Base-by-base conservation (phyloP, 2,329 filamentous ascomycete species). In the Fusarium odoratissimum region DNA sequence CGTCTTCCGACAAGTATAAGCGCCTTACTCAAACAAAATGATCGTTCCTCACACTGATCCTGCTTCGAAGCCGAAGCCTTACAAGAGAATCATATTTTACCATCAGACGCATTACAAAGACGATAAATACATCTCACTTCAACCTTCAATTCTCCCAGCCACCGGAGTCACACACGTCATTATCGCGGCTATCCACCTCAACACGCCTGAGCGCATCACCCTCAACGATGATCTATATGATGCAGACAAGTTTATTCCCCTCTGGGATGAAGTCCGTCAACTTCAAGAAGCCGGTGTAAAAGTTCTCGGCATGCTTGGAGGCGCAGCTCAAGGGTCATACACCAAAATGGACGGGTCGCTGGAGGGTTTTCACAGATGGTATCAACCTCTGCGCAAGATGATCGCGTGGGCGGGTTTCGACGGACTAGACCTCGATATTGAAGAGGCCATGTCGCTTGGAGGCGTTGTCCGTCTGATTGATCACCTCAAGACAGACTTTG, bases 251-350 rank as follows among this genome's bases (percentile, higher is more conserved):
- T 95, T 91, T 80, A 84, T 87, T n/a, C 88, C 88, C 0, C 85
- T 97, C 14, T 97, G 94, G 93, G 86, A 87, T 25, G 94, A 97
- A 80, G 89, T 93, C 9, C 85, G 86, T 2, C 85, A 90, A 75
- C 83, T 97, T n/a, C 91, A 95, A 80, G 86, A 86, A 1, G 86
- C 86, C 5, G 94, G 93, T 25, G 86, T 97, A 70, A 94, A 91
- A 75, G 89, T 97, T 3, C 86, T 97, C 78, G 93, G 90, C 46
- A 96, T 97, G 93, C 84, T 97, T 1, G 94, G 94, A 28, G 94
- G 94, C 3, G 94, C 94, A 3, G 93, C 93, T 0, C 86, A 88
- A 58, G 95, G 94, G 7, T 92, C 90, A 3, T 97, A 88, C 57
- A 48, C 63, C 19, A 84, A 82, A 1, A 85, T 90, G 6, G 88